phyloP scores from a whole-genome alignment of 768 basidiomycete species.

The Polyporus arcularius region DNA sequence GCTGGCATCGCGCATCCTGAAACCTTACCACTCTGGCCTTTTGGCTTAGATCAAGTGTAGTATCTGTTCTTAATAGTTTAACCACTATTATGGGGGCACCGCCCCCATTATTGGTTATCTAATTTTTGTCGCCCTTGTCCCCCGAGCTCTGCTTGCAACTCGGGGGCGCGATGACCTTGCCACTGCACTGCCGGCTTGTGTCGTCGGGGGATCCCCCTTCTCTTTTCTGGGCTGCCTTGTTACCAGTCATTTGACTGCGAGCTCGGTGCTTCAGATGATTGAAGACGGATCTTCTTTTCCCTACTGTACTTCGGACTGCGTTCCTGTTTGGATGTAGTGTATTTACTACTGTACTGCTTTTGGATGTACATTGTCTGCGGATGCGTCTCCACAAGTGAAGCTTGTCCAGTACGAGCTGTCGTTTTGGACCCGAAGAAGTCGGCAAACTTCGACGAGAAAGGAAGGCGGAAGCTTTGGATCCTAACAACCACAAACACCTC shows the following conservation, averaged over 20 bases:
- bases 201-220: conserved; percentile 32
- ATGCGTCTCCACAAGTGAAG: no score
- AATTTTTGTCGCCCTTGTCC: conserved; percentile 35
- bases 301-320: no score
- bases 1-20: background rate
- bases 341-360: no score
- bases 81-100: conserved; percentile 40
- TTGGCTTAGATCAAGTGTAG: conserved; percentile 81
- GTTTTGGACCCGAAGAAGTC: no score
- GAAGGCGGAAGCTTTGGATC: background rate
- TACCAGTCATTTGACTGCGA: conserved; percentile 7
- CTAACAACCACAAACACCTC: background rate
- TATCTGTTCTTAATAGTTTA: conserved; percentile 70
- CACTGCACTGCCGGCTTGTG: conserved; percentile 33
- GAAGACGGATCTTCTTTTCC: background rate
- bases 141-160: conserved; percentile 33
- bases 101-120: conserved; percentile 38
- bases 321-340: no score
- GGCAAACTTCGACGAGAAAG: background rate
- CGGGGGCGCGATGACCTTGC: conserved; percentile 34
- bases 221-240: conserved; percentile 9
- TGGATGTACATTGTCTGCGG: no score
- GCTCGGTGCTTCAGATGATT: conserved; percentile 10
- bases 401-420: no score
- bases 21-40: conserved; percentile 55